Percentiles rank a stretch among this genome's conserved stretches.
Evolutionary conservation across 257 asterid genomes (phyloP).

Genomic region (Penstemon davidsonii): DNA sequence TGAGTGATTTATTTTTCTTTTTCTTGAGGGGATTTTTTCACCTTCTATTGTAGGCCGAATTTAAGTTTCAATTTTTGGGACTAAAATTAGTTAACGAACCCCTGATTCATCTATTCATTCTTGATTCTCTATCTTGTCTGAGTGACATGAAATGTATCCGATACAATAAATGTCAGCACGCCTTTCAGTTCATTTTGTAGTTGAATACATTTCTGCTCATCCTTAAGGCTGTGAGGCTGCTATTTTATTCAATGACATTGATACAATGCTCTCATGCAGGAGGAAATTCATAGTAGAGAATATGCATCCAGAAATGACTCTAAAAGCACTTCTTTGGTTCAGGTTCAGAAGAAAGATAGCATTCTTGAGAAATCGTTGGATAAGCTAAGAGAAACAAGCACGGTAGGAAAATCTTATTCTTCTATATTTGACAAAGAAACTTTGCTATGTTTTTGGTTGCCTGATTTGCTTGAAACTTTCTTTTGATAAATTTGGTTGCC

Average conservation of each 20-base stretch:
- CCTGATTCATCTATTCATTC: no score
- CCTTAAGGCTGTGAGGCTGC: slow-evolving; percentile 16
- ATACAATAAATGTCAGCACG: neutral
- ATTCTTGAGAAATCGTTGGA: slow-evolving; percentile 79
- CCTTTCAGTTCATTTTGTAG: slow-evolving; percentile 8
- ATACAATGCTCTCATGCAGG: slow-evolving; percentile 50
- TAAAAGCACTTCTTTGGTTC: slow-evolving; percentile 44
- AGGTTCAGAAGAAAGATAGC: slow-evolving; percentile 62
- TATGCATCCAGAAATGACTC: slow-evolving; percentile 42
- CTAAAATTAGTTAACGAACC: no score
- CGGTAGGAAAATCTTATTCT: slow-evolving; percentile 47
- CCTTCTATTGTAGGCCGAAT: no score
- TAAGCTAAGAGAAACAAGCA: slow-evolving; percentile 87
- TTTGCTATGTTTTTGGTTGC: slow-evolving; percentile 2
- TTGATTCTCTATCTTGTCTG: slow-evolving; percentile 5
- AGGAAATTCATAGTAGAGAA: slow-evolving; percentile 54
- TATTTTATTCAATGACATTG: slow-evolving; percentile 25
- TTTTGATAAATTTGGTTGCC: no score
- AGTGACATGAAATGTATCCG: slow-evolving; percentile 12
- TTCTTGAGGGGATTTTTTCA: no score
- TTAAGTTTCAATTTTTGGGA: no score
- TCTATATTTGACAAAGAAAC: slow-evolving; percentile 24
- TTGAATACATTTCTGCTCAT: slow-evolving; percentile 2
- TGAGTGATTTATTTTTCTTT: no score
- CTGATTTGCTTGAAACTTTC: slow-evolving; percentile 5